Evolutionary conservation across 331 rosid species (phyloP).

Genomic region (Acacia pycnantha): DNA sequence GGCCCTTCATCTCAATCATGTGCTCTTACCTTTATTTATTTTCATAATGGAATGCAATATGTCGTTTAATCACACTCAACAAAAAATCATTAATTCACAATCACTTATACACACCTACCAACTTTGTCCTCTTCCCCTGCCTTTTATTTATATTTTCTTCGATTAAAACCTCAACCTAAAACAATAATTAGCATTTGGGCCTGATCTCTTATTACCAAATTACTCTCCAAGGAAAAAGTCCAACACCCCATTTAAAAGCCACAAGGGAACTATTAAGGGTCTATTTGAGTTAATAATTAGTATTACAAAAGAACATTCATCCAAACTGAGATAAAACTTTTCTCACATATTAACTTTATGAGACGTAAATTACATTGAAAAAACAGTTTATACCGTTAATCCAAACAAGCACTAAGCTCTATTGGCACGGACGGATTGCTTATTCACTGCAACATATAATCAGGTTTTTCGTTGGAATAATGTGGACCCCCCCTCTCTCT

Average conservation of each 20-base stretch:
- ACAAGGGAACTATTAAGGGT: background rate
- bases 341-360: too few species aligned
- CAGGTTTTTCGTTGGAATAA: background rate
- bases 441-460: background rate
- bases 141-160: background rate
- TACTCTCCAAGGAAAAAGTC: background rate
- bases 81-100: background rate
- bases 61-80: background rate
- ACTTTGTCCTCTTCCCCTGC: background rate
- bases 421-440: conserved; percentile 1
- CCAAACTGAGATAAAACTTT: too few species aligned
- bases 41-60: background rate
- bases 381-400: too few species aligned
- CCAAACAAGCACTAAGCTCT: background rate
- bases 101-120: background rate
- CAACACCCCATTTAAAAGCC: background rate
- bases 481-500: too few species aligned
- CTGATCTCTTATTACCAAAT: background rate
- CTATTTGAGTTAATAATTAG: too few species aligned
- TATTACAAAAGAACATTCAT: too few species aligned
- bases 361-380: too few species aligned
- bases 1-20: background rate
- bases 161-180: background rate
- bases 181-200: background rate
- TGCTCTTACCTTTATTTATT: background rate